Base-by-base conservation (phyloP, 768 basidiomycete genomes). In the Cystofilobasidium ferigula region DNA sequence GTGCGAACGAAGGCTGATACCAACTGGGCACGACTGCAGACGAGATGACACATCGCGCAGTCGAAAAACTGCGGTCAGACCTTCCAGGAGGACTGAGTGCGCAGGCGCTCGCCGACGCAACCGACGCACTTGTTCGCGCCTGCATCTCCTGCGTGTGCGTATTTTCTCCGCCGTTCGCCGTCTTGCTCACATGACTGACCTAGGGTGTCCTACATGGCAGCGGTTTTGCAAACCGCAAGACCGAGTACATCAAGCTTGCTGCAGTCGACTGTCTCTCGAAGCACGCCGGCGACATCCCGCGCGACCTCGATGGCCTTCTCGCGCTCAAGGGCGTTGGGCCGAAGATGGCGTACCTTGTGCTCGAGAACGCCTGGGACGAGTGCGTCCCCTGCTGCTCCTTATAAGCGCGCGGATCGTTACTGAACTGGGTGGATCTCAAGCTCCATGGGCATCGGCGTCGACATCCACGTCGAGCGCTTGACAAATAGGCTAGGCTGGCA, bases 401-500 rank as follows among this genome's bases (percentile, higher is more conserved):
- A 10, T 14, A 51, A 51, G 26, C 18, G 20, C 40, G 20, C 40
- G 40, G 10, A 42, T 10, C 40, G 10, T 42, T 42, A 10, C 10
- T 42, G 40, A 12, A 26, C 14, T n/a, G n/a, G n/a, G n/a, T n/a
- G n/a, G n/a, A n/a, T n/a, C n/a, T n/a, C 9, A 24, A 56, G 54
- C 13, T 56, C 54, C 26, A 5, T 12, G 3, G 58, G 58, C 13
- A n/a, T 60, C 24, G 58, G 58, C 36, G 58, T 60, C 26, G 63
- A 64, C 35, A 59, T 64, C 22, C 63, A 64, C 45, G 63, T 64
- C 47, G 63, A 64, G n/a, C 42, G 63, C 8, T 59, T 64, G 26
- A 64, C 63, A 12, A 64, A 64, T 26, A 43, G 63, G 2, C 63
- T 64, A 10, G 63, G 63, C 13, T 64, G 63, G 63, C 63, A 64